Percentiles rank a stretch among this genome's conserved stretches.
Conservation (phyloP, 306 rosid genomes). For the Senna tora region DNA sequence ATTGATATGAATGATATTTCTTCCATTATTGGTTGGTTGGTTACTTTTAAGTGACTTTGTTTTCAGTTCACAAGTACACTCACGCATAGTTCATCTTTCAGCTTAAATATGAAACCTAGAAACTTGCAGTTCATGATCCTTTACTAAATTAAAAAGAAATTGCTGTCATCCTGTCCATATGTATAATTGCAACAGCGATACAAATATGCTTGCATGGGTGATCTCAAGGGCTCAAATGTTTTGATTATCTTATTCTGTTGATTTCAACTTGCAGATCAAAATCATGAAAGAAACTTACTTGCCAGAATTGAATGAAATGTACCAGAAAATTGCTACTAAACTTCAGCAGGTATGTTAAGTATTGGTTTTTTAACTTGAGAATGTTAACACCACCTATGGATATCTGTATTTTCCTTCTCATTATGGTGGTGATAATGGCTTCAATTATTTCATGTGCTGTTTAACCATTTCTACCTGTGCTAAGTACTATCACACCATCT, state of each 20-base stretch:
- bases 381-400: constrained; percentile 28
- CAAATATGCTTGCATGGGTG: constrained; percentile 16
- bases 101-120: constrained; percentile 5
- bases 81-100: constrained; percentile 14
- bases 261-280: constrained; percentile 62
- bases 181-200: constrained; percentile 20
- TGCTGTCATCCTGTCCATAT: not conserved
- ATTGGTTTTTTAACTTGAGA: constrained; percentile 13
- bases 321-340: constrained; percentile 66
- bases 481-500: constrained; percentile 19
- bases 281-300: constrained; percentile 71
- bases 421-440: constrained; percentile 13
- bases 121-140: constrained; percentile 35
- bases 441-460: not conserved
- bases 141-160: not conserved
- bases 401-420: constrained; percentile 21
- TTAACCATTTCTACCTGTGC: constrained; percentile 23
- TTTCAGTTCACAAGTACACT: constrained; percentile 20
- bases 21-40: constrained; percentile 4
- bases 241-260: constrained; percentile 34
- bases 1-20: constrained; percentile 29
- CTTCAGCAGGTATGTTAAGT: constrained; percentile 67
- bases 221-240: constrained; percentile 27
- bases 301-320: constrained; percentile 73
- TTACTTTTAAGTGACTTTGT: constrained; percentile 10